Percentiles rank a stretch among this genome's conserved stretches.
Evolutionary conservation across 2,329 filamentous ascomycete genomes (phyloP).

Genomic region (Ophiosphaerella korrae): DNA sequence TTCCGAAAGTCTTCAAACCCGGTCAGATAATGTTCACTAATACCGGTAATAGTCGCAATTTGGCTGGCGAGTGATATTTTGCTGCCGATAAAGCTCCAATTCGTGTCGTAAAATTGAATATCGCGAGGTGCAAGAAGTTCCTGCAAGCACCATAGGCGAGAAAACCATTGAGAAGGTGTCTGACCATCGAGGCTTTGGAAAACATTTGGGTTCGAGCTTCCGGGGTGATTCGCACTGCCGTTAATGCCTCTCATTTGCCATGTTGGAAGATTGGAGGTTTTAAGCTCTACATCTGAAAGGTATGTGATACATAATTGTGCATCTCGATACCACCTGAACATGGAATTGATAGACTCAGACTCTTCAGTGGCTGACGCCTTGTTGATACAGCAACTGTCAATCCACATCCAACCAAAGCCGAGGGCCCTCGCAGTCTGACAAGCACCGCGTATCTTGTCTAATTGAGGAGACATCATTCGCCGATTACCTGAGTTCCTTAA

Average conservation of each 20-base stretch:
- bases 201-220: neutral
- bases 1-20: neutral
- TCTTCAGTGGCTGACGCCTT: constrained; percentile 1
- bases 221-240: neutral
- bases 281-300: constrained; percentile 1
- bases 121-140: constrained; percentile 14
- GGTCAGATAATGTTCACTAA: constrained; percentile 3
- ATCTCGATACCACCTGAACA: constrained; percentile 9
- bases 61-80: constrained; percentile 1
- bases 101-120: constrained; percentile 11
- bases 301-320: constrained; percentile 6
- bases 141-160: constrained; percentile 13
- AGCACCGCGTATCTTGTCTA: constrained; percentile 5
- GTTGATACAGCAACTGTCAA: constrained; percentile 5
- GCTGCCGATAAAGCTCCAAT: constrained; percentile 13
- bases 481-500: neutral
- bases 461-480: neutral
- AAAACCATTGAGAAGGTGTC: constrained; percentile 11
- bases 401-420: constrained; percentile 3
- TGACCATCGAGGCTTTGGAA: neutral
- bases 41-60: constrained; percentile 6
- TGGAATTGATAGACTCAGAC: constrained; percentile 8
- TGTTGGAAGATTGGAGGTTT: neutral
- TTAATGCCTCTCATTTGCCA: neutral
- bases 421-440: neutral